Base-by-base conservation (phyloP, 2,329 filamentous ascomycete genomes). In the Fusarium coffeatum region DNA sequence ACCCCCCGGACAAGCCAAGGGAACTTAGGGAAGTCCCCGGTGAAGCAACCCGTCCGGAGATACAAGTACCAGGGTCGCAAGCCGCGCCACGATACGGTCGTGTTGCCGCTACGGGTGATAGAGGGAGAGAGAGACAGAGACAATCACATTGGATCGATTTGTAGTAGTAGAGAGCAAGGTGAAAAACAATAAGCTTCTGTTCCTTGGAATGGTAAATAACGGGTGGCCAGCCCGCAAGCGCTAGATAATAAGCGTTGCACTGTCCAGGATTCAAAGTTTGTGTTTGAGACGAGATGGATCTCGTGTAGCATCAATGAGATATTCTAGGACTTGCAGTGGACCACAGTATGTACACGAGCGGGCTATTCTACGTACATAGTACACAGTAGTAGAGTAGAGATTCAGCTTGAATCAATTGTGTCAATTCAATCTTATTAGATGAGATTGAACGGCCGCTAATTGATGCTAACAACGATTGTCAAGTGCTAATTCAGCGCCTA, bases 151-250 rank as follows among this genome's bases (percentile, higher is more conserved):
- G 27, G 27, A 45, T 32, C 22, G 16, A 28, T n/a, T 22, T 15
- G n/a, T 27, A 28, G 27, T 28, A 28, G 27, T 48, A 22, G n/a
- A 28, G n/a, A 27, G 20, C n/a, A 34, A 63, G 30, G 48, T 27
- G 11, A 28, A n/a, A 20, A 15, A 27, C 16, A 42, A 41, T 42
- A 28, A 60, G 48, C 37, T 43, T 27, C 42, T 55, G 57, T 66
- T 72, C 59, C 68, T 66, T 68, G 69, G 57, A 63, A 70, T 59
- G 71, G 64, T 62, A 75, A 72, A 69, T 71, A 74, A 74, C 54
- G 64, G 53, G 57, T 67, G 71, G 69, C 43, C 57, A 74, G 59
- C 37, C 62, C 60, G 64, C 62, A 63, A 64, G 59, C 72, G 72
- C 72, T 74, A 75, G 63, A 51, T 45, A 66, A 55, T 51, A 63